Conservation (phyloP, 2,329 filamentous ascomycete genomes). For the Fusarium lyarnte region DNA sequence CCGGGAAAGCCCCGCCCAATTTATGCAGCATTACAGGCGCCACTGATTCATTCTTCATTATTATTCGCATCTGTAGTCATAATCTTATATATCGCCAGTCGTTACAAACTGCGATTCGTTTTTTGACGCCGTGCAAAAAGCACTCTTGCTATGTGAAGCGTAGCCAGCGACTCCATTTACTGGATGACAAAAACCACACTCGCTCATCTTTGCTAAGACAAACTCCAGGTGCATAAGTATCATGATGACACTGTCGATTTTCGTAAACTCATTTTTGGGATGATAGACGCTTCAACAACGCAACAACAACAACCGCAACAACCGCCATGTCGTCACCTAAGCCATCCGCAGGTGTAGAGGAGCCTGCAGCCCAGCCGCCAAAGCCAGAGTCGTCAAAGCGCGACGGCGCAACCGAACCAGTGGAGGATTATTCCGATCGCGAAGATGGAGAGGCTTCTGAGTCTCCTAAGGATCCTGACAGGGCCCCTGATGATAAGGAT, state of each 20-base stretch:
- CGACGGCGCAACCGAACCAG: conserved; percentile 24
- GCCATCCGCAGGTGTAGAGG: conserved; percentile 21
- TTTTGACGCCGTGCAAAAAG: conserved; percentile 17
- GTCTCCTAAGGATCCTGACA: conserved; percentile 5
- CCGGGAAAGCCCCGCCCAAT: not conserved
- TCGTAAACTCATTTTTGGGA: conserved; percentile 52
- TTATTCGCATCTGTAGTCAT: not conserved
- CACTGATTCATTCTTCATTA: conserved; percentile 21
- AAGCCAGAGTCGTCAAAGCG: conserved; percentile 10
- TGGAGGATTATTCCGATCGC: conserved; percentile 19
- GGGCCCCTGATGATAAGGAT: conserved; percentile 26
- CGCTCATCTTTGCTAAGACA: conserved; percentile 42
- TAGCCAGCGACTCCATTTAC: conserved; percentile 12
- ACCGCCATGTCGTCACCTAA: conserved; percentile 38
- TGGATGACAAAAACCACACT: conserved; percentile 10
- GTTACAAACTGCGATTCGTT: conserved; percentile 1
- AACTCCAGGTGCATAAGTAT: conserved; percentile 54
- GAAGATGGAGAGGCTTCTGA: conserved; percentile 42
- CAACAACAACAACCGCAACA: conserved; percentile 17
- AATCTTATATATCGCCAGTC: not conserved
- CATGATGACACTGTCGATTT: conserved; percentile 46
- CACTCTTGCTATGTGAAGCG: conserved; percentile 37
- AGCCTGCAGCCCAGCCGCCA: conserved; percentile 25
- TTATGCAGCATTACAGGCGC: conserved; percentile 31
- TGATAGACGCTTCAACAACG: conserved; percentile 45